Evolutionary conservation across 805 yeast genomes (phyloP), one percentile per base, ranked within the genome.

Genomic region (Ogataea trehaloabstinens): DNA sequence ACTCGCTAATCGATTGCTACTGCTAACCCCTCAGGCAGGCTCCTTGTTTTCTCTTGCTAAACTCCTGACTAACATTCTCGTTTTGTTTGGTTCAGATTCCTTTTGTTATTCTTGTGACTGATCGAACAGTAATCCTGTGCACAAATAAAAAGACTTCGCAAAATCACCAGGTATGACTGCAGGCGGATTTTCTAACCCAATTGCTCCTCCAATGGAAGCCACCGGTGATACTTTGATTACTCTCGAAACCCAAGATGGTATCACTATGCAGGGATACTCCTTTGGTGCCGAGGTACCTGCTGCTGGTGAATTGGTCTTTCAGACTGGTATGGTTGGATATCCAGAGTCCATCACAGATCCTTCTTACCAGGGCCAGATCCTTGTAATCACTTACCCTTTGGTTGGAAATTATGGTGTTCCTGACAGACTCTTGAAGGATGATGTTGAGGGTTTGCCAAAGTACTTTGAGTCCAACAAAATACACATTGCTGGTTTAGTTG

Each of bases 351-450:
- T 93, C 65, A 89, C 99, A 28, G 99, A 93, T 68, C 99, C 99
- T 45, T 93, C 98, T 31, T 93, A 93, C 67, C 90, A 86, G 61
- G 99, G 99, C 48, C 99, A 93, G 70, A 91, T 93, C 59, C 71
- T 93, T 63, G 97, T 93, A 48, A 85, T 93, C 66, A 93, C 99
- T 38, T 93, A 82, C 66, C 99, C 99, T 19, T 74, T 93, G 55
- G 95, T 93, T 36, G 99, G 99, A 63, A 93, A 93, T 73, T 93
- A 93, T 67, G 99, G 99, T 80, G 99, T 93, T 40, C 99, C 99
- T 46, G 95, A 88, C 64, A 82, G 91, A 55, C 70, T 78, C 46
- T 68, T 75, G 57, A 73, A 71, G 63, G 95, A 87, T 58, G 95
- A 85, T 40, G 78, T 83, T 38, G 79, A 82, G 33, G 73, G 76